Base-by-base conservation (phyloP, 768 basidiomycete species). In the Termitomyces sp. region DNA sequence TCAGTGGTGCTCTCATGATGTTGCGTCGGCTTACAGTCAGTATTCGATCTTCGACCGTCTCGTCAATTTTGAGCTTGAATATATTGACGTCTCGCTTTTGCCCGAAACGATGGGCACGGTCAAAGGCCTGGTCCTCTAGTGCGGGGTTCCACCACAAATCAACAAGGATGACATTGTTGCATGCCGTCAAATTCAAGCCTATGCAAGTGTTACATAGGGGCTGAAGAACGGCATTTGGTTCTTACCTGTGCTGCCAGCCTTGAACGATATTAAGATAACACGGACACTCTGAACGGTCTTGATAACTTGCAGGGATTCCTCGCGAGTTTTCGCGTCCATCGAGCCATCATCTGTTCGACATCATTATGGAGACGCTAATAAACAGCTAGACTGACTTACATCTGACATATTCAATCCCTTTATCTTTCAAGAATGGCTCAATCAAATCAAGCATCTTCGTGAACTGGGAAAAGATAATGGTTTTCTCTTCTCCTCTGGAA, bases 91-190 rank as follows among this genome's bases (percentile, higher is more conserved):
- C 83, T 30, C 87, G 84, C 50, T 78, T 89, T 73, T 98, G 95
- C 8, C 96, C 95, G 58, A 91, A 86, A 55, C 92, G 87, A 78
- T 95, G 93, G 6, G 90, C 87, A 53, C 93, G 86, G 69, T 95
- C 95, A 66, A 95, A 96, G 0, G 95, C 95, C 75, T 98, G 95
- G 62, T 96, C 93, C 82, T 92, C 91, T 4, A 92, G 78, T 0
- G 90, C 92, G 11, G 92, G 91, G 70, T 93, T 90, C 93, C 95
- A 98, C 95, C 95, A 98, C 60, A 95, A 74, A 69, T 97, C 96
- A 57, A 93, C 83, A 3, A 98, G 80, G 64, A 98, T 89, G 41
- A 98, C 95, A 63, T 96, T 93, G 70, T 95, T 96, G 73, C 95
- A 98, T 39, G 86, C 88, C 0, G 93, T 94, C 66, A 98, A 69